Percentiles rank a stretch among this genome's conserved stretches.
These are phyloP conservation scores for Podospora fimiseda DNA, from an alignment of 495 filamentous ascomycete genomes.

Conservation along the genomic window DNA sequence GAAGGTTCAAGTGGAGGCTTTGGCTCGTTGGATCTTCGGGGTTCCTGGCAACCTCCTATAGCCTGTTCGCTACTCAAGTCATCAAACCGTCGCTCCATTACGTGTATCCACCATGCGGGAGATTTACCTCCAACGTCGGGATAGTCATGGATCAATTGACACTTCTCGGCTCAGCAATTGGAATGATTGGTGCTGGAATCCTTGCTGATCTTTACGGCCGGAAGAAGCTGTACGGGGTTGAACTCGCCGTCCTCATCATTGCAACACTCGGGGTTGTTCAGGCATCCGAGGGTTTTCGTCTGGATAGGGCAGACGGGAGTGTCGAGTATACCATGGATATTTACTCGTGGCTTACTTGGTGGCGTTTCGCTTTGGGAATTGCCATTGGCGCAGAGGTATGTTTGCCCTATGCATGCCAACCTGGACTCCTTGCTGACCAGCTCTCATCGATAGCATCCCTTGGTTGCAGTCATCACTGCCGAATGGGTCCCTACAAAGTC, in stretches of 20 bases:
- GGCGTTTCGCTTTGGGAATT: constrained; percentile 48
- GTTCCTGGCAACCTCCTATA: constrained; percentile 27
- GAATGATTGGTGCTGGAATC: constrained; percentile 52
- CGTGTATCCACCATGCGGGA: constrained; percentile 46
- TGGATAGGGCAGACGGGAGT: constrained; percentile 23
- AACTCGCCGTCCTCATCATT: constrained; percentile 48
- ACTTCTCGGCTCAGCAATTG: constrained; percentile 47
- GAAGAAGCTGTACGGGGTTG: constrained; percentile 56
- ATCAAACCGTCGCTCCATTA: constrained; percentile 50
- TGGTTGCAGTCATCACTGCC: constrained; percentile 50
- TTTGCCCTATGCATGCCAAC: not conserved
- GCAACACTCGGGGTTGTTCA: constrained; percentile 48
- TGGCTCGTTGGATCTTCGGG: constrained; percentile 51
- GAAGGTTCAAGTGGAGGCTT: constrained; percentile 18
- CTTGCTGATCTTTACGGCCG: constrained; percentile 53
- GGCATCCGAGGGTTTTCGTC: constrained; percentile 29
- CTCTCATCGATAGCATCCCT: constrained; percentile 13
- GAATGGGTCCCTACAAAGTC: constrained; percentile 53
- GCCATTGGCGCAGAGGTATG: constrained; percentile 32
- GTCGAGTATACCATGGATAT: constrained; percentile 41
- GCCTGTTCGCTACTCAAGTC: constrained; percentile 54
- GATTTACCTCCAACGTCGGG: constrained; percentile 10
- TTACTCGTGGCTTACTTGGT: constrained; percentile 49
- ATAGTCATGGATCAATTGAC: constrained; percentile 50
- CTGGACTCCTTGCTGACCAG: not conserved